A percentile compares a stretch with the other conserved stretches of the same genome.
Conservation (phyloP, 2,329 filamentous ascomycete species). For the Fusarium chlamydosporum region DNA sequence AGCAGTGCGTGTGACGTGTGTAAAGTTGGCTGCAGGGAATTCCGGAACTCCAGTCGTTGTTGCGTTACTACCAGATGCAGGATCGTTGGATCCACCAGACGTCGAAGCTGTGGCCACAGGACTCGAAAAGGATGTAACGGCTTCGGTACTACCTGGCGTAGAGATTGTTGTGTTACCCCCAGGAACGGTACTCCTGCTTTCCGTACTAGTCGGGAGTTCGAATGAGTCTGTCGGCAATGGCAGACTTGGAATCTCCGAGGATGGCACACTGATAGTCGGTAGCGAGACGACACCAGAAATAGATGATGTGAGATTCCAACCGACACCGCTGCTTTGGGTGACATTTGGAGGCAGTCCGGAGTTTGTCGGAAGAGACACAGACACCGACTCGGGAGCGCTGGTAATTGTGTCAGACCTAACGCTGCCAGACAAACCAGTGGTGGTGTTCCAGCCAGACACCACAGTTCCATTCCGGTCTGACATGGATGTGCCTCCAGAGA, state of each 20-base stretch:
- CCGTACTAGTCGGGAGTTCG: not conserved
- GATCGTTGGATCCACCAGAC: conserved; percentile 10
- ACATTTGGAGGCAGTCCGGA: not conserved
- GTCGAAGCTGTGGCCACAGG: conserved; percentile 20
- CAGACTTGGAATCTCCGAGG: conserved; percentile 17
- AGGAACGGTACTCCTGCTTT: conserved; percentile 2
- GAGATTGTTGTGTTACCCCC: conserved; percentile 1
- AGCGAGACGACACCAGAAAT: conserved; percentile 20
- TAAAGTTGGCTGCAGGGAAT: conserved; percentile 54
- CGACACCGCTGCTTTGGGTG: not conserved
- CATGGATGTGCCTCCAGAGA: conserved; percentile 1
- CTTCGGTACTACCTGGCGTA: conserved; percentile 4
- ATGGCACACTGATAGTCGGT: conserved; percentile 27
- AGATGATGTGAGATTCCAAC: conserved; percentile 21
- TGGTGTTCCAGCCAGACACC: conserved; percentile 11
- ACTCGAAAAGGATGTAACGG: conserved; percentile 38
- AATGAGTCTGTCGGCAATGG: conserved; percentile 14
- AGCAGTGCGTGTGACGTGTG: conserved; percentile 52
- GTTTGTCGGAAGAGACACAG: conserved; percentile 1
- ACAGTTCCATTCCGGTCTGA: not conserved
- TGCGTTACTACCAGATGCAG: conserved; percentile 27
- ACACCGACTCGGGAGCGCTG: not conserved
- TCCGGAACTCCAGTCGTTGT: conserved; percentile 29
- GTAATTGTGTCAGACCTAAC: not conserved
- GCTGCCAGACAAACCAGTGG: not conserved